Conservation (phyloP, 2,329 filamentous ascomycete species). For the Talaromyces sp. region DNA sequence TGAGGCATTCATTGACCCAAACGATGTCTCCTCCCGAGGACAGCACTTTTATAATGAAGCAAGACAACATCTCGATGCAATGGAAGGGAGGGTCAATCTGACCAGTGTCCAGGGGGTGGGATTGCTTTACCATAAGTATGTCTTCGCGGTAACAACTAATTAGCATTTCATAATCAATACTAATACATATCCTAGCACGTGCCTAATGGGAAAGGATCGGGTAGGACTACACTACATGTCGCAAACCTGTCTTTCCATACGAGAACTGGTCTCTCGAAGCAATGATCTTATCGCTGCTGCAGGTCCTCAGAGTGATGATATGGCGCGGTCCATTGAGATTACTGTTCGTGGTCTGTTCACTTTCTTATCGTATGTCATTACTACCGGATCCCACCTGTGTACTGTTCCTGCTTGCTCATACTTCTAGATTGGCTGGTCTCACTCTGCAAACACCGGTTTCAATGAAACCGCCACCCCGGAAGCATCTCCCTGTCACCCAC, state of each 20-base stretch:
- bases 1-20: slow-evolving; percentile 20
- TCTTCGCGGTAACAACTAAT: not conserved
- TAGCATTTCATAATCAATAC: not conserved
- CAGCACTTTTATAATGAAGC: slow-evolving; percentile 27
- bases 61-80: slow-evolving; percentile 21
- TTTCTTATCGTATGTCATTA: slow-evolving; percentile 5
- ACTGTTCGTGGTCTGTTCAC: slow-evolving; percentile 5
- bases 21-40: slow-evolving; percentile 18
- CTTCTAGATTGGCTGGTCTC: slow-evolving; percentile 4
- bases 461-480: slow-evolving; percentile 4
- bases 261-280: not conserved
- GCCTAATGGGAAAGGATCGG: slow-evolving; percentile 10
- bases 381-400: not conserved
- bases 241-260: slow-evolving; percentile 4
- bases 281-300: slow-evolving; percentile 6
- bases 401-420: not conserved
- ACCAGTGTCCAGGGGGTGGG: slow-evolving; percentile 22
- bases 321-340: slow-evolving; percentile 4
- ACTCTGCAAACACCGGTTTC: slow-evolving; percentile 1
- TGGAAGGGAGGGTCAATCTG: slow-evolving; percentile 17
- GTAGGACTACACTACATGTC: slow-evolving; percentile 7
- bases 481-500: slow-evolving; percentile 1
- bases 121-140: slow-evolving; percentile 14
- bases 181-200: not conserved
- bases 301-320: slow-evolving; percentile 1